phyloP scores from a whole-genome alignment of 139 green algal species.

The Chlamydomonas schloesseri region DNA sequence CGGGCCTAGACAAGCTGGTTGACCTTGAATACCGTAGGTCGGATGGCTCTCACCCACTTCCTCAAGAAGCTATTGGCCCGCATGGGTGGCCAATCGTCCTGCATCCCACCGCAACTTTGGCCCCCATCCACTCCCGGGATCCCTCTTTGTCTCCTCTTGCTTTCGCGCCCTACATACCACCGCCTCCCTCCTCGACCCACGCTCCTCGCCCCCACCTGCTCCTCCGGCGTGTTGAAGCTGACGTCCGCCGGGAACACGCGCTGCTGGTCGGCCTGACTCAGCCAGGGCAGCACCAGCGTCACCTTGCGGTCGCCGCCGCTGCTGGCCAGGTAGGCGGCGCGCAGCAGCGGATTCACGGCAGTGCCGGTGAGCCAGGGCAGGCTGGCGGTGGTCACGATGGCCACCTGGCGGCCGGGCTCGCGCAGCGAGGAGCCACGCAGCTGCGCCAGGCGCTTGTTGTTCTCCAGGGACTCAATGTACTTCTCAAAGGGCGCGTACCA shows the following conservation, averaged over 20 bases:
- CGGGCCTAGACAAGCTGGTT: too few relatives aligned
- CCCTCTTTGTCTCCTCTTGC: too few relatives aligned
- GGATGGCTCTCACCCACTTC: too few relatives aligned
- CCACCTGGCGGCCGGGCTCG: conserved; percentile 84
- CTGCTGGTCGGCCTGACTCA: conserved; percentile 90
- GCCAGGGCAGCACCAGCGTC: conserved; percentile 77
- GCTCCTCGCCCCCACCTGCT: conserved; percentile 82
- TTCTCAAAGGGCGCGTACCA: conserved; percentile 52
- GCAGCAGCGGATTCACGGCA: conserved; percentile 97
- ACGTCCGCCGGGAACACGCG: conserved; percentile 91
- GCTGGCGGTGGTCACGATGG: conserved; percentile 97
- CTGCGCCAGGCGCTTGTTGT: conserved; percentile 25
- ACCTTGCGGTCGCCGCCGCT: conserved; percentile 71
- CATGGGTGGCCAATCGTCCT: too few relatives aligned
- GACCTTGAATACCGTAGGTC: too few relatives aligned
- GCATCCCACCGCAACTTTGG: too few relatives aligned
- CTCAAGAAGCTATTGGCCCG: too few relatives aligned
- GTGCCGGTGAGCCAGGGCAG: conserved; percentile 99
- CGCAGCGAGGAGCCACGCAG: conserved; percentile 68
- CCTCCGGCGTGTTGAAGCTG: conserved; percentile 89
- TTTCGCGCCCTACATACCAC: not conserved
- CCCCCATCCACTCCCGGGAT: too few relatives aligned
- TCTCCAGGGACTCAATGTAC: conserved; percentile 59
- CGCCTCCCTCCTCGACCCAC: not conserved
- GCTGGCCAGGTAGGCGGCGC: conserved; percentile 94